Conservation (phyloP, 1,139 yeast species). For the Geotrichum reessii region DNA sequence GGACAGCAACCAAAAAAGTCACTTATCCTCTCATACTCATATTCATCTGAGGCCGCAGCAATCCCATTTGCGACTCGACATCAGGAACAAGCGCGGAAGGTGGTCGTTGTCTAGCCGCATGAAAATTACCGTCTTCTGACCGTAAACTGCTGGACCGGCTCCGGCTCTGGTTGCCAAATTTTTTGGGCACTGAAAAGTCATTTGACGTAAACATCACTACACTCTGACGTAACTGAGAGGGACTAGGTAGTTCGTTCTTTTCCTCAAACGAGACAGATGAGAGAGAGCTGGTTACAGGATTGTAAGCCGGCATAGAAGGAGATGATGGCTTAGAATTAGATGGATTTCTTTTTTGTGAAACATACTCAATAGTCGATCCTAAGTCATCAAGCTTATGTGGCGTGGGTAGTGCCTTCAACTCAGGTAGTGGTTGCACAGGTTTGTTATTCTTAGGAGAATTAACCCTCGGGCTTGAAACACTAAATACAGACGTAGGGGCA, state of each 20-base stretch:
- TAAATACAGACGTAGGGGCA: not conserved
- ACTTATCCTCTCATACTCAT: constrained; percentile 24
- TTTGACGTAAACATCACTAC: constrained; percentile 29
- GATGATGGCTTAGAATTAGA: constrained; percentile 3
- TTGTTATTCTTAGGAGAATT: not conserved
- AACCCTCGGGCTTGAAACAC: not conserved
- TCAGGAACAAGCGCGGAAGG: constrained; percentile 28
- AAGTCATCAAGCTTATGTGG: constrained; percentile 33
- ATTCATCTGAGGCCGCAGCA: constrained; percentile 30
- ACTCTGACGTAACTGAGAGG: constrained; percentile 31
- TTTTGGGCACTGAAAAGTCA: constrained; percentile 34
- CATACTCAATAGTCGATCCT: constrained; percentile 30
- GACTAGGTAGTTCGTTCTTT: constrained; percentile 30
- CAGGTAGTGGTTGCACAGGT: constrained; percentile 2
- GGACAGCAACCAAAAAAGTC: too few relatives aligned
- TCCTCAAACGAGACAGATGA: constrained; percentile 8
- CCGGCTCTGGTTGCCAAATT: constrained; percentile 20
- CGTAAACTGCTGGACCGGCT: not conserved
- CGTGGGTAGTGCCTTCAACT: constrained; percentile 29
- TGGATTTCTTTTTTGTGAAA: constrained; percentile 28
- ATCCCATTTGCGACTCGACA: constrained; percentile 24
- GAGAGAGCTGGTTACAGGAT: constrained; percentile 17
- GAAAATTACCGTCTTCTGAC: not conserved
- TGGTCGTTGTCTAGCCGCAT: constrained; percentile 10
- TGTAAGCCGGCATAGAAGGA: constrained; percentile 19